A percentile compares a stretch with the other conserved stretches of the same genome.
phyloP scores from a whole-genome alignment of 1,284 basidiomycete genomes.

The Ceratobasidium sp. region DNA sequence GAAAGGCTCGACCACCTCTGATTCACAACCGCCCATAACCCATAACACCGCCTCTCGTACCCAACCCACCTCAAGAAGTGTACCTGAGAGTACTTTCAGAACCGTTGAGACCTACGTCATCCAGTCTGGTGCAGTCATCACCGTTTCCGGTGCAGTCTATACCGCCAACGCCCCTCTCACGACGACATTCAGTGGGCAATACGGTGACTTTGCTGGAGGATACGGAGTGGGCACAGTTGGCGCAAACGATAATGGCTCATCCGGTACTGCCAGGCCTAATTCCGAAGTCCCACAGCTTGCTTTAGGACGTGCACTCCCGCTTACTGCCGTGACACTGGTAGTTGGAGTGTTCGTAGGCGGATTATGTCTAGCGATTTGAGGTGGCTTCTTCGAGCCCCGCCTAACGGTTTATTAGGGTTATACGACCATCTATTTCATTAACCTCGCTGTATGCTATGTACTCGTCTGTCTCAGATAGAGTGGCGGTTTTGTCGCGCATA shows the following conservation, averaged over 20 bases:
- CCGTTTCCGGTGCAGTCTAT: conserved; percentile 4
- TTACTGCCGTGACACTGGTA: neutral
- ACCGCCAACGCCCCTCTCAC: neutral
- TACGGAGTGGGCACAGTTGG: neutral
- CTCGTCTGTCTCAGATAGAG: no score
- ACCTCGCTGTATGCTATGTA: no score
- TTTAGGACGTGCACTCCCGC: neutral
- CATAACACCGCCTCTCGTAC: neutral
- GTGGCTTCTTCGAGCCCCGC: neutral
- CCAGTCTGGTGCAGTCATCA: conserved; percentile 21
- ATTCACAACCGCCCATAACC: neutral
- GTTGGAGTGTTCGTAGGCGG: neutral
- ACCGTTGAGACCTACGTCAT: neutral
- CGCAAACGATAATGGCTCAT: neutral
- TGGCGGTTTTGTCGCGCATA: no score
- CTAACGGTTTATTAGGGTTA: neutral
- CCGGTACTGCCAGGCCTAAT: neutral
- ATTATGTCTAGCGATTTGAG: neutral
- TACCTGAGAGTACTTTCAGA: neutral
- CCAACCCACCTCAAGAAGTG: neutral
- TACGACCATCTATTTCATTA: no score
- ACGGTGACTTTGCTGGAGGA: conserved; percentile 6
- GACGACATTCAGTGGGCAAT: neutral
- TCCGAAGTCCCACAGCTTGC: neutral
- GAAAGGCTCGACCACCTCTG: no score